These are phyloP conservation scores for Pestalotiopsis sp. DNA, from an alignment of 2,329 filamentous ascomycete genomes.

Conservation along the genomic window DNA sequence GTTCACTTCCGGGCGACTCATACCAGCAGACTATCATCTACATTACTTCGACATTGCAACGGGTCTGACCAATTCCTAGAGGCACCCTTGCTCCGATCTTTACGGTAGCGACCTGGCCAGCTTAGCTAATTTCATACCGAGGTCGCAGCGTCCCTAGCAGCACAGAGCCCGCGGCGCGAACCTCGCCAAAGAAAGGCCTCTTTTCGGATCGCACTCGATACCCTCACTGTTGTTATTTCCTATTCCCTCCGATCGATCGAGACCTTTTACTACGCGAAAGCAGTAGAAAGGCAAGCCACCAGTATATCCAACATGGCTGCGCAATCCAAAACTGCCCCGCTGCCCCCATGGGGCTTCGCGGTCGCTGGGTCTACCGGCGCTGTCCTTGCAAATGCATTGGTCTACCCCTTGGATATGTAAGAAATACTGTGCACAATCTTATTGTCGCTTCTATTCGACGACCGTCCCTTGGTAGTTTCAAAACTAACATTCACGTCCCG, in stretches of 20 bases:
- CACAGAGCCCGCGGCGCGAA: background rate
- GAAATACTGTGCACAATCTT: constrained; percentile 32
- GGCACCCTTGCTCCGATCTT: background rate
- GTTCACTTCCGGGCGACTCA: background rate
- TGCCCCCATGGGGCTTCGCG: constrained; percentile 92
- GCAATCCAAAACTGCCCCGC: constrained; percentile 65
- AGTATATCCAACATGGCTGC: constrained; percentile 42
- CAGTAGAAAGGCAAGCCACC: background rate
- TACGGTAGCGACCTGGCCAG: background rate
- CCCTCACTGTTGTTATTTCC: background rate
- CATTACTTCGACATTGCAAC: background rate
- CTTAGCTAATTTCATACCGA: constrained; percentile 12
- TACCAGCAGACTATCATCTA: background rate
- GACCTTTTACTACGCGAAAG: background rate
- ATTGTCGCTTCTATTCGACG: background rate
- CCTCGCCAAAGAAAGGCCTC: background rate
- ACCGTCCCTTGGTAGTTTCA: constrained; percentile 1
- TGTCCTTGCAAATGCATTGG: constrained; percentile 89
- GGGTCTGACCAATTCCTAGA: background rate
- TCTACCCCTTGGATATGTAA: constrained; percentile 97
- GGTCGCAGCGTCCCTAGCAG: constrained; percentile 3
- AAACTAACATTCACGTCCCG: constrained; percentile 15
- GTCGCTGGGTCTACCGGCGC: constrained; percentile 91
- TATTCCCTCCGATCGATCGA: background rate
- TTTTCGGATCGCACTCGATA: background rate